These are phyloP conservation scores for Lachnellula willkommii DNA, from an alignment of 2,329 filamentous ascomycete species.

Conservation along the genomic window DNA sequence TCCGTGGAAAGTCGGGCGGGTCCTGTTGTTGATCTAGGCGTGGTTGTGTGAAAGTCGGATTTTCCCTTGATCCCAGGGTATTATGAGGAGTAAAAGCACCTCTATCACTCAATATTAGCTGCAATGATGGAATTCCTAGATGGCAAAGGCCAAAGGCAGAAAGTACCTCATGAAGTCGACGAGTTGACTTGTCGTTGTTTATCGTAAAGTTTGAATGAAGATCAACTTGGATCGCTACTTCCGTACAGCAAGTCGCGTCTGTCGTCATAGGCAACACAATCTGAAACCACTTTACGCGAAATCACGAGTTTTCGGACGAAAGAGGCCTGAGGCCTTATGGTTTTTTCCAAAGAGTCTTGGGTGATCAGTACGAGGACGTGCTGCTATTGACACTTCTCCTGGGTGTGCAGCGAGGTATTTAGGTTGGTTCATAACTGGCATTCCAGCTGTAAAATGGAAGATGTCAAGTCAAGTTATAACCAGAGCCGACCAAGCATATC, in stretches of 20 bases:
- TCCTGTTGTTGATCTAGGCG: conserved; percentile 3
- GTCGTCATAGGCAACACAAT: too few species aligned
- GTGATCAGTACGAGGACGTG: neutral
- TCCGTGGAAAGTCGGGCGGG: neutral
- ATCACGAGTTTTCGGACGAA: neutral
- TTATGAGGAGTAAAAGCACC: conserved; percentile 20
- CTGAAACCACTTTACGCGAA: too few species aligned
- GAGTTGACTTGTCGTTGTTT: neutral
- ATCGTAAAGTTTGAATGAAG: neutral
- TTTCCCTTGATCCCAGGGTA: conserved; percentile 14
- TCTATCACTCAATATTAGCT: conserved; percentile 9
- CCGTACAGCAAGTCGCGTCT: neutral
- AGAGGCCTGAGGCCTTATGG: too few species aligned
- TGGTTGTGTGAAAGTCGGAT: conserved; percentile 6
- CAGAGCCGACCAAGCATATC: neutral
- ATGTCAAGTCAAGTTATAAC: neutral
- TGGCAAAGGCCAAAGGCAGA: neutral
- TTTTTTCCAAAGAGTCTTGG: too few species aligned
- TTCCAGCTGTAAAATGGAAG: neutral
- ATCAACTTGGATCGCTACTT: neutral
- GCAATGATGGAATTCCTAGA: neutral
- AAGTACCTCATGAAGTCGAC: conserved; percentile 12
- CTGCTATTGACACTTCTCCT: neutral
- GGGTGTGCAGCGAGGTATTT: neutral
- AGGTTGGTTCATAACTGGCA: too few species aligned